Evolutionary conservation across 306 rosid genomes (phyloP).

Genomic region (Pachyrhizus erosus): DNA sequence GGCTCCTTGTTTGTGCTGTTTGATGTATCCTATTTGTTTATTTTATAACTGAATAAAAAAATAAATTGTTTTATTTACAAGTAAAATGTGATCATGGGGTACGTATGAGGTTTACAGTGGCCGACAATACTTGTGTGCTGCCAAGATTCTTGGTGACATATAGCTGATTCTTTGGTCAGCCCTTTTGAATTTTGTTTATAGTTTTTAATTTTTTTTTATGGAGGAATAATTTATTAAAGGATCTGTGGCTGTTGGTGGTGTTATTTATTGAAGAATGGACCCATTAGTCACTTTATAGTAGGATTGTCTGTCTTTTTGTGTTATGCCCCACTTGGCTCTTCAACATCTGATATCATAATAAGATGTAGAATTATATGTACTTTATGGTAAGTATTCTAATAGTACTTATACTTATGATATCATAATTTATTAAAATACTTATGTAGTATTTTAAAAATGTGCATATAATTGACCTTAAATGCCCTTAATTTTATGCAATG

Average conservation of each 20-base stretch:
- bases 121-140: slow-evolving; percentile 41
- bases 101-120: slow-evolving; percentile 13
- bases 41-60: background rate
- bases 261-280: slow-evolving; percentile 31
- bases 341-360: background rate
- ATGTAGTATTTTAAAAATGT: background rate
- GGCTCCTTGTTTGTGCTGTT: background rate
- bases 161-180: slow-evolving; percentile 33
- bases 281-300: background rate
- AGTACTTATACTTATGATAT: slow-evolving; percentile 4
- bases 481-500: background rate
- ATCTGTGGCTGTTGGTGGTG: slow-evolving; percentile 1
- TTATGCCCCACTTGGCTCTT: slow-evolving; percentile 25
- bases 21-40: background rate
- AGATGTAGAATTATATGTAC: background rate
- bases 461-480: background rate
- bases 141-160: slow-evolving; percentile 33
- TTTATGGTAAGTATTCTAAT: slow-evolving; percentile 13
- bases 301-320: background rate
- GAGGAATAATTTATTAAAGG: slow-evolving; percentile 1
- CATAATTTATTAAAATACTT: too few relatives aligned
- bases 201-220: background rate
- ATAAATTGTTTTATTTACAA: background rate
- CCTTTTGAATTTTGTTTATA: slow-evolving; percentile 18
- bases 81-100: too few relatives aligned